Base-by-base conservation (phyloP, 129 eudicot species). In the Flaveria ramosissima region DNA sequence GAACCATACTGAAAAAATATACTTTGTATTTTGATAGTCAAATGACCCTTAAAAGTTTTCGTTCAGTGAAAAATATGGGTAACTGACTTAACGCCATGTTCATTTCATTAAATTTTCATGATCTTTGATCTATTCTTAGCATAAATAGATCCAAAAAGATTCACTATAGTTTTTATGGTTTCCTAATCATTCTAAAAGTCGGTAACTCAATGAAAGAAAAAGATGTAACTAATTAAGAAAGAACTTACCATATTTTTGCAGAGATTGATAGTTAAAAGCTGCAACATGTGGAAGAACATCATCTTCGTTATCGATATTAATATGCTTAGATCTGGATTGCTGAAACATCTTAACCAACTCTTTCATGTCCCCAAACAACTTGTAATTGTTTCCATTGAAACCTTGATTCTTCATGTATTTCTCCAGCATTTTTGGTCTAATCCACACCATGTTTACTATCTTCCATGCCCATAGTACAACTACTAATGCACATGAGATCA, bases 401-500 rank as follows among this genome's bases (percentile, higher is more conserved):
- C 53, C 53, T 48, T 48, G 53, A 13, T 48, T 14, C 53, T 6
- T 48, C n/a, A 48, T 17, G n/a, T 11, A 2, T 4, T 48, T 48
- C 53, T 48, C 53, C 6, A 48, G 16, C 1, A 14, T 48, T 13
- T 48, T 48, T 48, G 53, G 53, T 48, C 53, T 48, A 14, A 48
- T 3, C 53, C 53, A 48, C 53, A 48, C 53, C 53, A 48, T 48
- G 53, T 48, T 48, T 48, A 48, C 53, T 13, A 48, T 48, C 53
- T 48, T 48, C 53, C 53, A 48, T 48, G 53, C n/a, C 2, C 53
- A 48, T 13, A 48, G n/a, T 48, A 13, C n/a, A 48, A 48, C 53
- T 13, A 12, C 77, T 62, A 79, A 1, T 1, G 73, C 78, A 71
- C 56, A 61, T 62, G 77, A 79, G 56, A 79, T 62, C 55, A 1